Conservation (phyloP, 2,329 filamentous ascomycete genomes). For the Arachnomyces sp. region DNA sequence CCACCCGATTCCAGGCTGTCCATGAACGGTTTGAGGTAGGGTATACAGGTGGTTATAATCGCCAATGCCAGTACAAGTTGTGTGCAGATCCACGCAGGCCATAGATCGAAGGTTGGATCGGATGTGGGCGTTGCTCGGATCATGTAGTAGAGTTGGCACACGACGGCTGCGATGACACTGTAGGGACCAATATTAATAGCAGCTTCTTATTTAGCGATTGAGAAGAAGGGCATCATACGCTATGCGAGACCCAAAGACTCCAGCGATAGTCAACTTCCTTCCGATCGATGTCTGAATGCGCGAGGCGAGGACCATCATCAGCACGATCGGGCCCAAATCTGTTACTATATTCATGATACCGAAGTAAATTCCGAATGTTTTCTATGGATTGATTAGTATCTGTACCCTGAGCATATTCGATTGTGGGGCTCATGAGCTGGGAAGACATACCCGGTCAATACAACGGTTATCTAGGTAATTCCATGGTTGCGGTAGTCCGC, state of each 20-base stretch:
- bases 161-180: conserved; percentile 9
- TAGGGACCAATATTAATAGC: neutral
- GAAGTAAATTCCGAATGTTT: conserved; percentile 9
- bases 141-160: conserved; percentile 8
- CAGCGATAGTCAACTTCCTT: conserved; percentile 8
- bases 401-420: neutral
- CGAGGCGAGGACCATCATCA: conserved; percentile 8
- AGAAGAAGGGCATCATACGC: conserved; percentile 4
- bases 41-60: conserved; percentile 21
- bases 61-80: conserved; percentile 19
- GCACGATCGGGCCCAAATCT: conserved; percentile 5
- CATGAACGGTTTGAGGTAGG: conserved; percentile 23
- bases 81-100: conserved; percentile 19
- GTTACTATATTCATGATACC: conserved; percentile 9
- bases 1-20: conserved; percentile 21
- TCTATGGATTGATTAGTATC: conserved; percentile 2
- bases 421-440: neutral
- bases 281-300: conserved; percentile 8
- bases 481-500: conserved; percentile 9
- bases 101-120: conserved; percentile 22
- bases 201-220: neutral
- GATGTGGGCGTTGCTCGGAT: conserved; percentile 8
- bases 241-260: conserved; percentile 6
- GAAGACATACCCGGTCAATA: conserved; percentile 7
- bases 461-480: conserved; percentile 9